phyloP scores from a whole-genome alignment of 306 rosid genomes.

The Dryas alaskensis region DNA sequence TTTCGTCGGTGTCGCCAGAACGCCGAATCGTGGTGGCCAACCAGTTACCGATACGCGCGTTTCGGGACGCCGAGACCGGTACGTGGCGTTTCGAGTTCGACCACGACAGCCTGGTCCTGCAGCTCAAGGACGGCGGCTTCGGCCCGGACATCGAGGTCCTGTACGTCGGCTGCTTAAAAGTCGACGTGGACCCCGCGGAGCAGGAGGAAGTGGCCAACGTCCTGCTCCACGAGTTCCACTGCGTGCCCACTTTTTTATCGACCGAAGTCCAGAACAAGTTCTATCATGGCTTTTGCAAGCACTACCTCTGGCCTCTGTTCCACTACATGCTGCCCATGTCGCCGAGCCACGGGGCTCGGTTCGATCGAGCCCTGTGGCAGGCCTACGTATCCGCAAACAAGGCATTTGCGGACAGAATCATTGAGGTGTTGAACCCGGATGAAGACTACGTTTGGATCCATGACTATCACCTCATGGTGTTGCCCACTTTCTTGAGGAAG shows the following conservation, averaged over 20 bases:
- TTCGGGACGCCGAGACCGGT: conserved; percentile 14
- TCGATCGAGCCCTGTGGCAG: conserved; percentile 50
- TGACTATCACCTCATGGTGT: conserved; percentile 69
- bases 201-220: conserved; percentile 52
- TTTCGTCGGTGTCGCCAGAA: conserved; percentile 25
- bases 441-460: conserved; percentile 74
- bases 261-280: conserved; percentile 28
- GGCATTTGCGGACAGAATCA: conserved; percentile 61
- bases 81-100: conserved; percentile 58
- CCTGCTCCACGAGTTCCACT: conserved; percentile 43
- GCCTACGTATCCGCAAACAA: conserved; percentile 62
- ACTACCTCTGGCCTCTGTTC: conserved; percentile 76
- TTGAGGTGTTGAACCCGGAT: conserved; percentile 54
- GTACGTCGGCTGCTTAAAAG: conserved; percentile 58
- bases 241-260: conserved; percentile 62
- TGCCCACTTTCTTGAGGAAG: conserved; percentile 57
- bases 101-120: conserved; percentile 45
- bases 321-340: conserved; percentile 78
- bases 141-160: conserved; percentile 44
- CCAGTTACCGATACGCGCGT: conserved; percentile 53
- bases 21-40: conserved; percentile 58
- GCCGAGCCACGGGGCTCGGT: conserved; percentile 46
- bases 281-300: conserved; percentile 80
- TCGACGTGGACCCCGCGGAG: conserved; percentile 40
- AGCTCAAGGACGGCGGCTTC: conserved; percentile 64